phyloP scores from a whole-genome alignment of 805 yeast genomes.

The Kregervanrija delftensis region DNA sequence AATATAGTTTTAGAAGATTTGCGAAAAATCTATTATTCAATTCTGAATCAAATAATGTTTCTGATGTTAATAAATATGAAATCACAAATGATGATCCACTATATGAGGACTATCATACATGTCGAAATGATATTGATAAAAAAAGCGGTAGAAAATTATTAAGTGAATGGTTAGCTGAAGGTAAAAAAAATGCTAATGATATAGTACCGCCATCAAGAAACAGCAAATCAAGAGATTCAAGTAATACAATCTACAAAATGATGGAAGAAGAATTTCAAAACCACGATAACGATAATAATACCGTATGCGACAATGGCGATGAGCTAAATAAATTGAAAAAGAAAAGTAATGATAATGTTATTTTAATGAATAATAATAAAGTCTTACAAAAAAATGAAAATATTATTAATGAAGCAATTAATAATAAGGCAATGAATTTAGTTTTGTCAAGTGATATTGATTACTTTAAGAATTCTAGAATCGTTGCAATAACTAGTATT shows the following conservation, averaged over 20 bases:
- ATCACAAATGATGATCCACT: background rate
- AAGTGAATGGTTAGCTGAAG: slow-evolving; percentile 10
- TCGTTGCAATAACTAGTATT: slow-evolving; percentile 18
- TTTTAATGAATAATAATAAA: slow-evolving; percentile 3
- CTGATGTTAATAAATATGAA: background rate
- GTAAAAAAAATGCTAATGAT: no score
- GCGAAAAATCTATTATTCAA: slow-evolving; percentile 3
- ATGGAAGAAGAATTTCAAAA: no score
- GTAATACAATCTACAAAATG: no score
- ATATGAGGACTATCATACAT: no score
- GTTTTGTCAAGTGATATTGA: background rate
- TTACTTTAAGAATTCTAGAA: slow-evolving; percentile 11
- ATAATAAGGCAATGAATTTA: background rate
- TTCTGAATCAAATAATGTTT: background rate
- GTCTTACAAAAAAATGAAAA: slow-evolving; percentile 10
- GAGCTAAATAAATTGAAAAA: slow-evolving; percentile 3
- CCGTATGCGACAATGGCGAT: background rate
- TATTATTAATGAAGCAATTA: slow-evolving; percentile 5
- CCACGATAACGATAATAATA: no score
- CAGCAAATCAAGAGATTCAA: no score
- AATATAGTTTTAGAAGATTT: slow-evolving; percentile 3
- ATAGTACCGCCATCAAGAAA: no score
- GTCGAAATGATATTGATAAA: background rate
- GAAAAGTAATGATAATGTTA: slow-evolving; percentile 4
- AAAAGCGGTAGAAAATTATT: slow-evolving; percentile 11